Base-by-base conservation (phyloP, 768 basidiomycete species). In the Amanita jacksonii region DNA sequence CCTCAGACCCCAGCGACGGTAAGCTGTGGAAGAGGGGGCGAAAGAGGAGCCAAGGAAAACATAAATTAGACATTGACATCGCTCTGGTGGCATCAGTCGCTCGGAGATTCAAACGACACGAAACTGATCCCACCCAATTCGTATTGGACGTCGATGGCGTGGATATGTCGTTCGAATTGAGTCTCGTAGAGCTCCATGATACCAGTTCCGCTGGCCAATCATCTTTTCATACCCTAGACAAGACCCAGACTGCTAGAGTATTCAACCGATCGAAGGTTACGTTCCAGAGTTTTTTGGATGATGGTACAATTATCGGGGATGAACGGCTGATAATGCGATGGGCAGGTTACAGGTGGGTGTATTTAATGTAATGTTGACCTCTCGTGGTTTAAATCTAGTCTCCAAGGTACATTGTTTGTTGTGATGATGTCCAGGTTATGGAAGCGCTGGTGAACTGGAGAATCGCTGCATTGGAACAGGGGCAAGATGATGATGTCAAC, bases 361-460 rank as follows among this genome's bases (percentile, higher is more conserved):
- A n/a, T n/a, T n/a, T n/a, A n/a, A 28, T 35, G 42, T 23, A 39
- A 45, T 5, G 41, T n/a, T 24, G 6, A 5, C 13, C 25, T 19
- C 24, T 19, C 15, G 18, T 33, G 30, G 33, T 25, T 30, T 36
- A 18, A 15, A 49, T 8, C 13, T 24, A n/a, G 30, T 28, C 22
- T 42, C 35, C 0, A 37, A 86, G 85, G 51, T 92, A 85, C 58
- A 78, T 91, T 43, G 83, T 81, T n/a, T 79, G 80, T 49, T 64
- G 68, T 31, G 85, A 87, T 53, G 76, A 72, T 2, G 84, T 85
- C 0, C 80, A 82, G 1, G 69, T 93, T 20, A 77, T 92, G 67
- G 73, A 76, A 27, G 80, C 85, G 0, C 72, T 97, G 3, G 67
- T 69, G 6, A 54, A 75, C 15, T 94, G 89, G 74, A 79, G 92